Evolutionary conservation across 805 yeast species (phyloP).

Genomic region (Saccharomycopsis fermentans): DNA sequence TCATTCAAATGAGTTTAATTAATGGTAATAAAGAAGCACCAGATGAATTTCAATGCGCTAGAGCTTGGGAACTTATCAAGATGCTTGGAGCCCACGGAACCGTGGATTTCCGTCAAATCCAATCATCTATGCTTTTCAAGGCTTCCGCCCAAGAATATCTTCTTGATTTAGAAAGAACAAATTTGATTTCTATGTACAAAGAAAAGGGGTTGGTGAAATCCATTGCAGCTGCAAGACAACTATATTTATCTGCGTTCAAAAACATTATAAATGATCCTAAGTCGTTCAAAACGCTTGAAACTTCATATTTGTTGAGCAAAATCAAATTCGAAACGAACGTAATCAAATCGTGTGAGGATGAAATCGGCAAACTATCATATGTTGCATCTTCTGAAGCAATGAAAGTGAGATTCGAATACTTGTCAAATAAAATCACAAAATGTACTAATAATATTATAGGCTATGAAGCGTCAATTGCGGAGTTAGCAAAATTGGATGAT

Average conservation of each 20-base stretch:
- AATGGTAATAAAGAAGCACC: slow-evolving; percentile 24
- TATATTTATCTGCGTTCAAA: slow-evolving; percentile 70
- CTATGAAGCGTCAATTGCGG: slow-evolving; percentile 36
- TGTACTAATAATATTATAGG: slow-evolving; percentile 42
- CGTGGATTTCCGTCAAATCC: slow-evolving; percentile 42
- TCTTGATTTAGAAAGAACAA: slow-evolving; percentile 67
- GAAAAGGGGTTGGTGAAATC: slow-evolving; percentile 64
- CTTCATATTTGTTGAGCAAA: slow-evolving; percentile 43
- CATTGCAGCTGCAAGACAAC: slow-evolving; percentile 74
- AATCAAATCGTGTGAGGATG: slow-evolving; percentile 60
- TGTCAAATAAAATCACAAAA: slow-evolving; percentile 54
- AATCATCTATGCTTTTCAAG: slow-evolving; percentile 50
- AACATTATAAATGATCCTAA: slow-evolving; percentile 48
- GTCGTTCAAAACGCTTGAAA: slow-evolving; percentile 52
- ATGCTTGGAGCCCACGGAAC: slow-evolving; percentile 40
- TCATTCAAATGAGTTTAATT: slow-evolving; percentile 65
- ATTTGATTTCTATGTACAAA: slow-evolving; percentile 59
- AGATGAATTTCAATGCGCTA: slow-evolving; percentile 59
- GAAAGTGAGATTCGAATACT: slow-evolving; percentile 51
- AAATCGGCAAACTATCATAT: slow-evolving; percentile 47
- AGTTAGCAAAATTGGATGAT: slow-evolving; percentile 18
- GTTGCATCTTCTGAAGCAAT: slow-evolving; percentile 44
- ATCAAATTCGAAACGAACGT: slow-evolving; percentile 51
- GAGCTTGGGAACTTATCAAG: slow-evolving; percentile 80
- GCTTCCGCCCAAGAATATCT: slow-evolving; percentile 46